A percentile compares a stretch with the other conserved stretches of the same genome.
These are phyloP conservation scores for Thalassiosira allenii DNA, from an alignment of 352 stramenopile genomes.

Conservation along the genomic window DNA sequence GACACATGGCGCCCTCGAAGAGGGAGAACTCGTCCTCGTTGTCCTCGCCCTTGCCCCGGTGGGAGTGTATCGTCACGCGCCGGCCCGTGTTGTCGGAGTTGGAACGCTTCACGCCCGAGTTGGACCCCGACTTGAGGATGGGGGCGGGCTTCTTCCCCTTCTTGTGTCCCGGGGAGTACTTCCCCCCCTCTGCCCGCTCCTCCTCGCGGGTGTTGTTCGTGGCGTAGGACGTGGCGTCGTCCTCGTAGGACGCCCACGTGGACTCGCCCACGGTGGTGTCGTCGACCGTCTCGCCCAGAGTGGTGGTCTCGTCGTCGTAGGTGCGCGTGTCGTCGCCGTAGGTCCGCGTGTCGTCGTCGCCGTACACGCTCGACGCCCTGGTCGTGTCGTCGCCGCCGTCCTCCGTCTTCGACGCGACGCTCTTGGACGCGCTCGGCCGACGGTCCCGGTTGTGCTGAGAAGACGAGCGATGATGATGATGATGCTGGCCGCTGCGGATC, in stretches of 20 bases:
- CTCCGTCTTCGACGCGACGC: too few relatives aligned
- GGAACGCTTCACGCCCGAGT: neutral
- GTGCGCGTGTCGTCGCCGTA: constrained; percentile 41
- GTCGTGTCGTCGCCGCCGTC: neutral
- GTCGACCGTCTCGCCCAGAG: neutral
- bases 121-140: constrained; percentile 31
- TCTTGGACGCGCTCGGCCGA: too few relatives aligned
- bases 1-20: constrained; percentile 25
- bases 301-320: constrained; percentile 28
- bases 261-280: constrained; percentile 9
- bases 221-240: constrained; percentile 41
- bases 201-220: constrained; percentile 51
- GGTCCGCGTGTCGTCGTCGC: constrained; percentile 35
- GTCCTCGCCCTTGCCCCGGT: constrained; percentile 38
- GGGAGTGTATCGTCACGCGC: constrained; percentile 54
- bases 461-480: too few relatives aligned
- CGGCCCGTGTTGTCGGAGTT: neutral
- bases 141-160: constrained; percentile 37
- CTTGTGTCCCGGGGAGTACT: constrained; percentile 46
- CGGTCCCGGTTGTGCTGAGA: too few relatives aligned
- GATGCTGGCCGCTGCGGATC: neutral
- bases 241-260: constrained; percentile 60
- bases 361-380: neutral
- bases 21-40: constrained; percentile 16
- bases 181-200: constrained; percentile 20